These are phyloP conservation scores for Mortierella sp. DNA, from an alignment of 371 early-diverging fungal species.

Conservation along the genomic window DNA sequence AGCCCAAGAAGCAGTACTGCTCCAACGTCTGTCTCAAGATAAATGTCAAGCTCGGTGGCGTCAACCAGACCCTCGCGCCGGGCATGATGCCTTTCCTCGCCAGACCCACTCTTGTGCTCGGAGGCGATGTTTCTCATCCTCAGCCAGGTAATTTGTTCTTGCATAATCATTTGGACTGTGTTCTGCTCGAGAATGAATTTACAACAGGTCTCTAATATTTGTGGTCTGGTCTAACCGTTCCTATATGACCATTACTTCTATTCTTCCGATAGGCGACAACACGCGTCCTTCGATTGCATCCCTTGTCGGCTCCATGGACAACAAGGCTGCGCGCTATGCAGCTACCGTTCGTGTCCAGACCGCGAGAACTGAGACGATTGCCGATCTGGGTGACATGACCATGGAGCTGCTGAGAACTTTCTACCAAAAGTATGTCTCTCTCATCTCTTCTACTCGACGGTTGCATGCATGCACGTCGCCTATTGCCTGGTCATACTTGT, in stretches of 20 bases:
- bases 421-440: conserved; percentile 38
- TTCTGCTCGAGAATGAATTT: background rate
- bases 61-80: conserved; percentile 57
- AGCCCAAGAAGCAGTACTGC: conserved; percentile 76
- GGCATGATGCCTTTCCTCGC: conserved; percentile 68
- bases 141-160: conserved; percentile 62
- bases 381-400: conserved; percentile 73
- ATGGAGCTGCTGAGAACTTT: conserved; percentile 76
- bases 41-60: conserved; percentile 81
- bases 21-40: conserved; percentile 80
- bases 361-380: conserved; percentile 78
- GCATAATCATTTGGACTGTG: background rate
- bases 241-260: background rate
- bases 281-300: conserved; percentile 83
- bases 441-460: background rate
- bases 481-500: background rate
- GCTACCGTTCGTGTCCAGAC: conserved; percentile 77
- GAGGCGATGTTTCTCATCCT: conserved; percentile 89
- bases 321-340: conserved; percentile 76
- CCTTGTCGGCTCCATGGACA: conserved; percentile 85
- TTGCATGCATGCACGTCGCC: background rate
- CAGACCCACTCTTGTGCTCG: conserved; percentile 84
- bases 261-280: conserved; percentile 51
- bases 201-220: background rate
- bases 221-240: background rate